Base-by-base conservation (phyloP, 2,329 filamentous ascomycete genomes). In the Thermochaetoides dissita region DNA sequence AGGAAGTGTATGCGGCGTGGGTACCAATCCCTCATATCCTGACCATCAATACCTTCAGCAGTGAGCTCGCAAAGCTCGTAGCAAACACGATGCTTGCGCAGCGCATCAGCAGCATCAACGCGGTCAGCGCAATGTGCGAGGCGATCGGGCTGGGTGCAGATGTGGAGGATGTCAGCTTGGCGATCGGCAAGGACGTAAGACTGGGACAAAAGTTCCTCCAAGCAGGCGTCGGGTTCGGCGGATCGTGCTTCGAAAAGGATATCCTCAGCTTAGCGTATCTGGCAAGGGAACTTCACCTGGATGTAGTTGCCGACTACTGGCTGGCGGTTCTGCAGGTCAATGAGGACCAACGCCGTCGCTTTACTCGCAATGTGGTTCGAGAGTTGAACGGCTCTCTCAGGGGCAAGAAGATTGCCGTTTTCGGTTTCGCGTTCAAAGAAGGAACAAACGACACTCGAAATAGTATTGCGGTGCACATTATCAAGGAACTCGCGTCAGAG, bases 11-110 rank as follows among this genome's bases (percentile, higher is more conserved):
- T 50, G 62, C 64, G 3, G 57, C 66, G 10, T 80, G 76, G 76
- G 67, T 80, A 2, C 63, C 69, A 0, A 49, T 57, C 1, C 59
- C 63, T 3, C 64, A 65, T 34, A 76, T 80, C 48, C 59, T 79
- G 7, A 71, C 67, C 9, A 69, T 74, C 52, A 74, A 77, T 51
- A 59, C 70, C 0, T 78, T 69, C 65, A 76, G 72, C 2, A 75
- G 74, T 0, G 76, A 81, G 53, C 64, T 81, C 7, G 63, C 73
- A 10, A 80, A 80, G 54, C 63, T 81, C 0, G 72, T 71, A 3
- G 72, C 75, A 10, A 81, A 81, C 50, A 71, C 74, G 10, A 68
- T 80, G 62, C 63, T 81, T 4, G 76, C 76, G 0, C 76, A 81
- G 52, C 64, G 76, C 35, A 78, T 81, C 50, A 73, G 68, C 56